These are phyloP conservation scores for Melaleuca quinquenervia DNA, from an alignment of 345 rosid species.

Conservation along the genomic window DNA sequence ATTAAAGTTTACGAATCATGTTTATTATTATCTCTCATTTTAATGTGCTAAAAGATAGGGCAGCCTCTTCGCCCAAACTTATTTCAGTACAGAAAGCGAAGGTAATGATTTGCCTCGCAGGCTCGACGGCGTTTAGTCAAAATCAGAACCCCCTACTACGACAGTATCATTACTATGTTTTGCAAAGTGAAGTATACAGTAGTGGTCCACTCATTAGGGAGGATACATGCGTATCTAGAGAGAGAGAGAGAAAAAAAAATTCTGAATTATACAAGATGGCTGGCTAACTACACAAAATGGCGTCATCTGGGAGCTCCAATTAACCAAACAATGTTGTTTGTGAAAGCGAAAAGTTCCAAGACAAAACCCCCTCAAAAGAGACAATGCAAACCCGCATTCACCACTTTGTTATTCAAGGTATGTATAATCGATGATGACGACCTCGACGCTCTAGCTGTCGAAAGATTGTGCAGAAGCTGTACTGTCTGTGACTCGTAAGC, in stretches of 20 bases:
- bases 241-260: background rate
- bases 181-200: background rate
- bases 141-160: background rate
- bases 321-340: background rate
- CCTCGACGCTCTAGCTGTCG: background rate
- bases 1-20: background rate
- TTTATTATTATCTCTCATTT: background rate
- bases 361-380: background rate
- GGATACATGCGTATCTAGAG: background rate
- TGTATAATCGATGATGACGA: too few species aligned
- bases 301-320: background rate
- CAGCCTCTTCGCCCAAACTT: background rate
- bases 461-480: background rate
- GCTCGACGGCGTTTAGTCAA: background rate
- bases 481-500: background rate
- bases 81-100: background rate
- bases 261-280: background rate
- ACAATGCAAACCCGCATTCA: background rate
- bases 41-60: background rate
- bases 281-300: background rate
- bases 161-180: background rate
- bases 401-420: too few species aligned
- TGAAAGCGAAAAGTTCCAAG: background rate
- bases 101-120: background rate
- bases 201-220: background rate